Conservation (phyloP, 257 asterid species). For the Solanum habrochaites region DNA sequence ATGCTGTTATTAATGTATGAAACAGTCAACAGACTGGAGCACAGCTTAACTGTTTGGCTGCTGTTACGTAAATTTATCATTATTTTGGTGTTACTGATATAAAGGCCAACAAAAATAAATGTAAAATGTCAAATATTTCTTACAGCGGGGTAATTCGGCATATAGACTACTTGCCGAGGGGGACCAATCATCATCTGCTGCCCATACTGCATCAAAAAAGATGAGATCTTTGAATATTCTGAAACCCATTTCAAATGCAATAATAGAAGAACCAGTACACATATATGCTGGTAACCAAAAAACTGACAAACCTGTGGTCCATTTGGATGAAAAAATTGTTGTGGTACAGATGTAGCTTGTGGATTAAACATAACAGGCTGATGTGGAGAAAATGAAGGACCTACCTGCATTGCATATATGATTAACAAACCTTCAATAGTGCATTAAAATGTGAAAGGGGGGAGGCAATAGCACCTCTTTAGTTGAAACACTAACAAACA, state of each 20-base stretch:
- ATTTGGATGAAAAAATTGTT: constrained; percentile 68
- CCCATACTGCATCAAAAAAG: constrained; percentile 41
- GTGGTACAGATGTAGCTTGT: constrained; percentile 61
- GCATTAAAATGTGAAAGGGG: background rate
- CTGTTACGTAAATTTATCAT: background rate
- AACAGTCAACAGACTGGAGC: background rate
- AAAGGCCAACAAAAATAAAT: background rate
- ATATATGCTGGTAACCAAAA: background rate
- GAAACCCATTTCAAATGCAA: background rate
- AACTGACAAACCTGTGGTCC: constrained; percentile 76
- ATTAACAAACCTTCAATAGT: background rate
- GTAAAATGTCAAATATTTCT: constrained; percentile 14
- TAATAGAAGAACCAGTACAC: background rate
- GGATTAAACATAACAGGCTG: constrained; percentile 76
- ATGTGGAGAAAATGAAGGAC: constrained; percentile 51
- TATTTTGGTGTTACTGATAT: background rate
- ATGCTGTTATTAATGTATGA: background rate
- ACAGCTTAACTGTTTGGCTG: background rate
- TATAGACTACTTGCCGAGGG: constrained; percentile 70
- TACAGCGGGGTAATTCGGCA: constrained; percentile 75
- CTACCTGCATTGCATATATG: constrained; percentile 39
- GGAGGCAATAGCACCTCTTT: background rate
- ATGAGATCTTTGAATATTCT: background rate
- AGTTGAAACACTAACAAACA: background rate
- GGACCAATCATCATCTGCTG: constrained; percentile 93